Percentiles rank a stretch among this genome's conserved stretches.
These are phyloP conservation scores for Keithomyces neogunnii DNA, from an alignment of 2,329 filamentous ascomycete species.

Conservation along the genomic window DNA sequence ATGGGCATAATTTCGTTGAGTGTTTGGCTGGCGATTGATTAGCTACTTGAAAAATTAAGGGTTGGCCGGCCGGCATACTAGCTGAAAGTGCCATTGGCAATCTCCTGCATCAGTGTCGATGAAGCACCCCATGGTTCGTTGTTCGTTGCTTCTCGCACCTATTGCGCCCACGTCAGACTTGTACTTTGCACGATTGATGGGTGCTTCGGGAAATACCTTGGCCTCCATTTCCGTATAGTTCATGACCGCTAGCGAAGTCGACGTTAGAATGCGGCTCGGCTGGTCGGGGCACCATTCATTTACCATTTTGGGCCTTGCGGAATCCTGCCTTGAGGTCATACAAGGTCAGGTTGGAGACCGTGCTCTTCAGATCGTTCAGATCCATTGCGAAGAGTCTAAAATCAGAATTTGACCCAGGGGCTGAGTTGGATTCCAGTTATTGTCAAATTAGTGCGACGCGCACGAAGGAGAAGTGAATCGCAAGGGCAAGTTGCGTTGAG, in stretches of 20 bases:
- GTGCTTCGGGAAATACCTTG: conserved; percentile 35
- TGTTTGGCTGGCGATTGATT: conserved; percentile 58
- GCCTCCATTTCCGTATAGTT: conserved; percentile 94
- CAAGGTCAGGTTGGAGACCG: conserved; percentile 83
- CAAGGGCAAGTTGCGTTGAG: background rate
- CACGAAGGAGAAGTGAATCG: background rate
- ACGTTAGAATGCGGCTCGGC: conserved; percentile 13
- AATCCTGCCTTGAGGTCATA: conserved; percentile 95
- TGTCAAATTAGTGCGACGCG: background rate
- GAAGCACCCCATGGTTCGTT: conserved; percentile 95
- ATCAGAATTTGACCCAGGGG: background rate
- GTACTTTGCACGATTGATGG: conserved; percentile 3
- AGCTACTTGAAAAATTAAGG: conserved; percentile 11
- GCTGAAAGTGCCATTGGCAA: conserved; percentile 94
- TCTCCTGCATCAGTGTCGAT: conserved; percentile 88
- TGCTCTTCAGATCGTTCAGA: conserved; percentile 73
- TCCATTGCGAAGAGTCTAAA: conserved; percentile 55
- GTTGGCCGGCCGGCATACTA: conserved; percentile 57
- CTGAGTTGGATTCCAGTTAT: background rate
- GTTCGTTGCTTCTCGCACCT: conserved; percentile 97
- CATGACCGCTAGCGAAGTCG: conserved; percentile 68
- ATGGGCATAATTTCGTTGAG: conserved; percentile 99
- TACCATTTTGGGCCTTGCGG: conserved; percentile 95
- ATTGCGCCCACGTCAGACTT: conserved; percentile 7
- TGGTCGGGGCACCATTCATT: conserved; percentile 7